phyloP scores from a whole-genome alignment of 129 eudicot genomes.

The Lactuca saligna region DNA sequence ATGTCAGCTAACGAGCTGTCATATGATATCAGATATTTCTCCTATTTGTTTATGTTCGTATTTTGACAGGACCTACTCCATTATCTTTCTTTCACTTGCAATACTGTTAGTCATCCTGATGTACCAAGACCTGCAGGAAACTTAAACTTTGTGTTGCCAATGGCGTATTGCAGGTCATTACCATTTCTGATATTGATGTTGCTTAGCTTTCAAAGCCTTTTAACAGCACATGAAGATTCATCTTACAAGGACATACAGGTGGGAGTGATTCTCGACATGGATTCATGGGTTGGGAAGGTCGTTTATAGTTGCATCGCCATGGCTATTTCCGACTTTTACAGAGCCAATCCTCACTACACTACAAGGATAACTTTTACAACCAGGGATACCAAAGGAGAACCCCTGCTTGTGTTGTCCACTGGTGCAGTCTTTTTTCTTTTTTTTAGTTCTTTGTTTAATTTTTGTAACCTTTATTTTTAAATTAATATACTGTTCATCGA shows the following conservation, averaged over 20 bases:
- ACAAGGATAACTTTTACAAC: slow-evolving; percentile 24
- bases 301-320: slow-evolving; percentile 19
- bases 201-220: neutral
- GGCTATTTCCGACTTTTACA: slow-evolving; percentile 26
- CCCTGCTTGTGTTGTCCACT: slow-evolving; percentile 6
- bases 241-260: slow-evolving; percentile 10
- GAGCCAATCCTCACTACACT: slow-evolving; percentile 17
- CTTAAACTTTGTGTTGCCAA: neutral
- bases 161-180: neutral
- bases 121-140: too few relatives aligned
- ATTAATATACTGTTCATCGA: neutral
- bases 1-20: too few relatives aligned
- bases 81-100: too few relatives aligned
- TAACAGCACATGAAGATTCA: neutral
- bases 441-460: neutral
- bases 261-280: slow-evolving; percentile 33
- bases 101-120: too few relatives aligned
- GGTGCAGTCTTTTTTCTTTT: neutral
- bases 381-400: slow-evolving; percentile 30
- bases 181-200: neutral
- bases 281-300: slow-evolving; percentile 13
- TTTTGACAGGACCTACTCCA: too few relatives aligned
- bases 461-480: neutral
- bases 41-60: too few relatives aligned
- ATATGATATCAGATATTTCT: too few relatives aligned